Evolutionary conservation across 805 yeast species (phyloP).

Genomic region (Wickerhamomyces chaumierensis): DNA sequence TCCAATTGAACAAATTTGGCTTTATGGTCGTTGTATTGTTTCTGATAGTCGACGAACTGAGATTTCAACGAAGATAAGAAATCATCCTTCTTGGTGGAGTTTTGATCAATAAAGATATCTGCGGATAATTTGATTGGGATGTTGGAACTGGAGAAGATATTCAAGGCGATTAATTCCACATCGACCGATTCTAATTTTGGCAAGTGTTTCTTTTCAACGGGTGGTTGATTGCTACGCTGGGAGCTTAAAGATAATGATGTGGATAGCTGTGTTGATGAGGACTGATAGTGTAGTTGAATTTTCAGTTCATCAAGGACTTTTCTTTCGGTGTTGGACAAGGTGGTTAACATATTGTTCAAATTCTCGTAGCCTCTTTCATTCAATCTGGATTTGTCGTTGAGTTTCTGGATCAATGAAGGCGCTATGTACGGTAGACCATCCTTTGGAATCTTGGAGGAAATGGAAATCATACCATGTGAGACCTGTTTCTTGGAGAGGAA

Average conservation of each 20-base stretch:
- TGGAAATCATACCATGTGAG: constrained; percentile 20
- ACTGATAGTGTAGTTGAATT: constrained; percentile 19
- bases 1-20: constrained; percentile 4
- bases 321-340: constrained; percentile 20
- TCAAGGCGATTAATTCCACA: constrained; percentile 23
- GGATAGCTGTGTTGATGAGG: constrained; percentile 12
- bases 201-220: constrained; percentile 13
- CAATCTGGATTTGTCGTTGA: constrained; percentile 23
- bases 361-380: constrained; percentile 25
- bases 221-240: constrained; percentile 11
- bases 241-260: no score
- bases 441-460: constrained; percentile 21
- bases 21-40: constrained; percentile 11
- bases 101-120: constrained; percentile 17
- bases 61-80: constrained; percentile 12
- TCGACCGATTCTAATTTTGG: constrained; percentile 21
- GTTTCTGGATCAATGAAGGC: constrained; percentile 25
- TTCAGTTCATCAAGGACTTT: constrained; percentile 17
- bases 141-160: constrained; percentile 23
- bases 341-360: constrained; percentile 18
- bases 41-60: constrained; percentile 12
- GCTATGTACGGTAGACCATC: constrained; percentile 26
- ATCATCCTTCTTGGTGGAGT: constrained; percentile 5
- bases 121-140: constrained; percentile 31
- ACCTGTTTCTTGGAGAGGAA: not conserved